phyloP scores from a whole-genome alignment of 148 eudicot genomes.

The Camellia lanceoleosa region DNA sequence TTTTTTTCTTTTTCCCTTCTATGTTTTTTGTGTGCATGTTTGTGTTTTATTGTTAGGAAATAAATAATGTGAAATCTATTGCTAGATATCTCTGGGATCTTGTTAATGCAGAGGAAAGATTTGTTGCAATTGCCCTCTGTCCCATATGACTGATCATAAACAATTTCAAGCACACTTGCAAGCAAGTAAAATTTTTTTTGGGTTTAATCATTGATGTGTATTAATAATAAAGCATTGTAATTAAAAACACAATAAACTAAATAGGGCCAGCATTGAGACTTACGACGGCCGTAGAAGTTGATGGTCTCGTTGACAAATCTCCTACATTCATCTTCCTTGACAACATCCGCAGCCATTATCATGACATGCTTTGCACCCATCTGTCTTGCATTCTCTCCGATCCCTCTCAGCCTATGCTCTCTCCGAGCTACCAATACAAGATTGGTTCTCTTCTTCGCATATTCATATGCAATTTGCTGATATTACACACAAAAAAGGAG shows the following conservation, averaged over 20 bases:
- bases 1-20: too few species aligned
- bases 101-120: neutral
- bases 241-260: neutral
- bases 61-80: too few species aligned
- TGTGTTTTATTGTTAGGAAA: too few species aligned
- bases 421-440: constrained; percentile 83
- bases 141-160: neutral
- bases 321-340: constrained; percentile 86
- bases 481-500: neutral
- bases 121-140: neutral
- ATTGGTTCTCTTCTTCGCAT: constrained; percentile 70
- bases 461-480: constrained; percentile 90
- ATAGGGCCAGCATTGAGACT: constrained; percentile 10
- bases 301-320: constrained; percentile 74
- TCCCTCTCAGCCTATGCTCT: constrained; percentile 61
- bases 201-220: too few species aligned
- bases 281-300: constrained; percentile 64
- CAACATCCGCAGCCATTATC: constrained; percentile 91
- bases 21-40: too few species aligned
- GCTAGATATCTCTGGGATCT: too few species aligned
- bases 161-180: constrained; percentile 4
- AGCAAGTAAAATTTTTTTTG: neutral
- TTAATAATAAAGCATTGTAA: too few species aligned
- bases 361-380: constrained; percentile 75
- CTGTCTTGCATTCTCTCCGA: constrained; percentile 65